Percentiles rank a stretch among this genome's conserved stretches.
Conservation (phyloP, 169 alveolate genomes). For the Cryptosporidium viatorum region DNA sequence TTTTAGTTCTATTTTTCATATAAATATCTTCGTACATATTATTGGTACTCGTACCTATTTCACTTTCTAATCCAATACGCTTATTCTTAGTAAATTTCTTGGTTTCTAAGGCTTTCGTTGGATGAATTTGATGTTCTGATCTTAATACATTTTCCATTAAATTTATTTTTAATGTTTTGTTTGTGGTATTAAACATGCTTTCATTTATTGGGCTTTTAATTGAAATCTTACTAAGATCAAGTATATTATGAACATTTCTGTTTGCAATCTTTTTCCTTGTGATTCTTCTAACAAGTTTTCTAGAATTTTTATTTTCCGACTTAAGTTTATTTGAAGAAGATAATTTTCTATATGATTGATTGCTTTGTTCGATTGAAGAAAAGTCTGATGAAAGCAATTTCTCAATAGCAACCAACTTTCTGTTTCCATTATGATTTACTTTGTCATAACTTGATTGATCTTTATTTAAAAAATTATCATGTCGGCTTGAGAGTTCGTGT, state of each 20-base stretch:
- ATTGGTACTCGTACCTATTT: slow-evolving; percentile 11
- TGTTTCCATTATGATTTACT: not conserved
- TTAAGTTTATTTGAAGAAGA: not conserved
- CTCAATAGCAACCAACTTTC: slow-evolving; percentile 11
- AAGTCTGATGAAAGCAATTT: slow-evolving; percentile 65
- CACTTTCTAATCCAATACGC: not conserved
- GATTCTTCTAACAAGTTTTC: slow-evolving; percentile 4
- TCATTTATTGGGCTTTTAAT: not conserved
- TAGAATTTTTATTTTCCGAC: not conserved
- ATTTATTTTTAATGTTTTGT: slow-evolving; percentile 35
- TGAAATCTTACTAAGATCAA: slow-evolving; percentile 10
- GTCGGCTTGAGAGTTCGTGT: no score
- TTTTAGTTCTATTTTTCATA: slow-evolving; percentile 7
- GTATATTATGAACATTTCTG: slow-evolving; percentile 31
- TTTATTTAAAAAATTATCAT: no score
- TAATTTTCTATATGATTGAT: not conserved
- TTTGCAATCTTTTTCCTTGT: slow-evolving; percentile 15
- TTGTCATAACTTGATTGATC: not conserved
- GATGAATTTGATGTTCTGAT: slow-evolving; percentile 2
- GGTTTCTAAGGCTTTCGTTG: not conserved
- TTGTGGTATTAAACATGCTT: not conserved
- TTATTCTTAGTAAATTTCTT: not conserved
- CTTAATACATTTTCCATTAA: slow-evolving; percentile 18
- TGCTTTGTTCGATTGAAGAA: slow-evolving; percentile 19
- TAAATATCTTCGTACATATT: slow-evolving; percentile 13